Evolutionary conservation across 805 yeast genomes (phyloP).

Genomic region (Saccharomyces mikatae): DNA sequence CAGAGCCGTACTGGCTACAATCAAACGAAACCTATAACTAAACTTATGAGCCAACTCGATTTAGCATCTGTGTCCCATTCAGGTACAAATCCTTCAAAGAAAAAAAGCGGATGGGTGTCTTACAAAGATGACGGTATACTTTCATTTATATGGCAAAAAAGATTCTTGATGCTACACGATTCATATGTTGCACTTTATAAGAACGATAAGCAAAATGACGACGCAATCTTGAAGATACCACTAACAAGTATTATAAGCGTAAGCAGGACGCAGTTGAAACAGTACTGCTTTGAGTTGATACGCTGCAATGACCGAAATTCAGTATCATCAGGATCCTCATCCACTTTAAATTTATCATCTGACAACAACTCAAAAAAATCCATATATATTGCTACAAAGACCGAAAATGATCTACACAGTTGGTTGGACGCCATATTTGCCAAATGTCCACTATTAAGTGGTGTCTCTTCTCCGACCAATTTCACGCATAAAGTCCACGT

Average conservation of each 20-base stretch:
- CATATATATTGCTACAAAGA: slow-evolving; percentile 64
- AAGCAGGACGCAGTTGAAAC: slow-evolving; percentile 60
- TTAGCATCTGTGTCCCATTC: slow-evolving; percentile 12
- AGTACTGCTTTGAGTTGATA: slow-evolving; percentile 73
- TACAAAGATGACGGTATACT: slow-evolving; percentile 88
- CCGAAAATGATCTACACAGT: slow-evolving; percentile 70
- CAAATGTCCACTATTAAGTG: slow-evolving; percentile 54
- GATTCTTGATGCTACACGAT: slow-evolving; percentile 72
- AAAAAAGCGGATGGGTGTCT: slow-evolving; percentile 69
- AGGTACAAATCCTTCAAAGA: slow-evolving; percentile 13
- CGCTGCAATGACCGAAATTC: slow-evolving; percentile 35
- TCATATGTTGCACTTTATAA: slow-evolving; percentile 68
- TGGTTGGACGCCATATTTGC: slow-evolving; percentile 88
- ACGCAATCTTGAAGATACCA: slow-evolving; percentile 45
- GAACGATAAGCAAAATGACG: slow-evolving; percentile 42
- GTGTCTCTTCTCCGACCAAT: slow-evolving; percentile 87
- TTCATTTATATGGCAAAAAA: slow-evolving; percentile 86
- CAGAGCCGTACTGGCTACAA: slow-evolving; percentile 23
- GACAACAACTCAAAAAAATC: slow-evolving; percentile 42
- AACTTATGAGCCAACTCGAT: slow-evolving; percentile 29
- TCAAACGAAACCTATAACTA: slow-evolving; percentile 31
- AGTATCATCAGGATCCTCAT: slow-evolving; percentile 11
- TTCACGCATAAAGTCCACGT: slow-evolving; percentile 91
- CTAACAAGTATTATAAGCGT: slow-evolving; percentile 54
- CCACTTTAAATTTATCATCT: slow-evolving; percentile 6